These are phyloP conservation scores for Prototheca cutis DNA, from an alignment of 163 green algal species.

Conservation along the genomic window DNA sequence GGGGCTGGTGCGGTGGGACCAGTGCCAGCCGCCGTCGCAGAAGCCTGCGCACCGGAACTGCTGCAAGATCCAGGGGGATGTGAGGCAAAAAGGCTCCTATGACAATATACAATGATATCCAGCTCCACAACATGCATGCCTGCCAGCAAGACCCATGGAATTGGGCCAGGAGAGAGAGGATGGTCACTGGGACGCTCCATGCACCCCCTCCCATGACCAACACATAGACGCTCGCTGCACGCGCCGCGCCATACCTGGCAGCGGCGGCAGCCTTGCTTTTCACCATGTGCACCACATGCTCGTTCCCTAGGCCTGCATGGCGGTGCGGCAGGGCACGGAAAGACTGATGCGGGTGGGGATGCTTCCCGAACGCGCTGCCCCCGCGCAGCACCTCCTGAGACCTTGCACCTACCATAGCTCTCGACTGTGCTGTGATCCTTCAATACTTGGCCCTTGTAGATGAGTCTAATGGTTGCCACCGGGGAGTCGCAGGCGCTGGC, in stretches of 20 bases:
- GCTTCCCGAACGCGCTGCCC: background rate
- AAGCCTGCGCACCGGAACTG: background rate
- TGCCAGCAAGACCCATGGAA: too few relatives aligned
- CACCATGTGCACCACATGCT: slow-evolving; percentile 63
- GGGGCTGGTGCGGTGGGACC: background rate
- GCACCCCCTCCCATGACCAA: background rate
- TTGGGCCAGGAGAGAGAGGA: background rate
- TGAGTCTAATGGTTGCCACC: slow-evolving; percentile 53
- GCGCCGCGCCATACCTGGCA: background rate
- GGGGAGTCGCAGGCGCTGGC: slow-evolving; percentile 20
- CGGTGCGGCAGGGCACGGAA: background rate
- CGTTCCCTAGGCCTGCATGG: slow-evolving; percentile 48
- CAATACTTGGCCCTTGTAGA: slow-evolving; percentile 76
- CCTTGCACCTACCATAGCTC: slow-evolving; percentile 51
- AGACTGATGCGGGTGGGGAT: background rate
- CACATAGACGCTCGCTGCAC: background rate
- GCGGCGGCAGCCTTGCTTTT: slow-evolving; percentile 10
- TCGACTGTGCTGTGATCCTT: slow-evolving; percentile 67
- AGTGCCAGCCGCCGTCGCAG: too few relatives aligned
- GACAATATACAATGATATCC: background rate
- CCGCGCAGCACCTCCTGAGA: background rate
- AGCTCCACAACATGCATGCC: background rate
- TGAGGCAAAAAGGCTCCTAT: background rate
- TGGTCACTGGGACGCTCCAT: background rate
- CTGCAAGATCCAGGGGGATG: background rate